A percentile compares a stretch with the other conserved stretches of the same genome.
Conservation (phyloP, 1,139 yeast genomes). For the Pichia sorboxylosa region DNA sequence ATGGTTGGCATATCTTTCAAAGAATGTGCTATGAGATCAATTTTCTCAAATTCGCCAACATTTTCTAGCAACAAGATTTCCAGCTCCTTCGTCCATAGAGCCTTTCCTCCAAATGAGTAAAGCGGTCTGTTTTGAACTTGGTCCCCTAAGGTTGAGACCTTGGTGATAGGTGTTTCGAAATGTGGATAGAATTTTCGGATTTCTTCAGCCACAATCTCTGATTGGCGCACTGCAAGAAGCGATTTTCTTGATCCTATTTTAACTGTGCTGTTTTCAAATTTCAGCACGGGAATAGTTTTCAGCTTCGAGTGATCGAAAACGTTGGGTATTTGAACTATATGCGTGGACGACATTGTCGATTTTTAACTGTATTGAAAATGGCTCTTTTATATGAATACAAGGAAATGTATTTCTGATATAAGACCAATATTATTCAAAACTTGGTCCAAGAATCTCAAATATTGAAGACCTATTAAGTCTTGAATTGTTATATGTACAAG, state of each 20-base stretch:
- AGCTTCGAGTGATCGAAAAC: conserved; percentile 6
- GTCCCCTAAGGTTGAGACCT: conserved; percentile 83
- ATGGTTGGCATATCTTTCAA: conserved; percentile 91
- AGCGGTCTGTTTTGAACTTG: conserved; percentile 75
- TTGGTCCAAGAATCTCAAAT: too few relatives aligned
- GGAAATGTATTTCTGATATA: too few relatives aligned
- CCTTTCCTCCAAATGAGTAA: conserved; percentile 91
- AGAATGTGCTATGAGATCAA: conserved; percentile 88
- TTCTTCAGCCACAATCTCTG: conserved; percentile 55
- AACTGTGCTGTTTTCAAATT: conserved; percentile 11
- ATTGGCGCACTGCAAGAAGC: conserved; percentile 74
- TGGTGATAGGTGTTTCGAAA: conserved; percentile 56
- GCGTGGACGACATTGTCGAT: conserved; percentile 5
- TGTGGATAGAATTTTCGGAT: conserved; percentile 54
- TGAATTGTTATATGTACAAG: too few relatives aligned
- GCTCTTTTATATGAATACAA: too few relatives aligned
- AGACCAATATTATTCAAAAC: too few relatives aligned
- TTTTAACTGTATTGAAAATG: too few relatives aligned
- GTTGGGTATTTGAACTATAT: conserved; percentile 11
- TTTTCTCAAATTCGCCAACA: conserved; percentile 51
- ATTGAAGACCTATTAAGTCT: too few relatives aligned
- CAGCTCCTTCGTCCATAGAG: conserved; percentile 91
- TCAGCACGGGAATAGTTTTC: conserved; percentile 6
- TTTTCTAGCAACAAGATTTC: conserved; percentile 60
- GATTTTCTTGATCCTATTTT: conserved; percentile 85